phyloP scores from a whole-genome alignment of 306 rosid species.

The Astragalus glycyphyllos region DNA sequence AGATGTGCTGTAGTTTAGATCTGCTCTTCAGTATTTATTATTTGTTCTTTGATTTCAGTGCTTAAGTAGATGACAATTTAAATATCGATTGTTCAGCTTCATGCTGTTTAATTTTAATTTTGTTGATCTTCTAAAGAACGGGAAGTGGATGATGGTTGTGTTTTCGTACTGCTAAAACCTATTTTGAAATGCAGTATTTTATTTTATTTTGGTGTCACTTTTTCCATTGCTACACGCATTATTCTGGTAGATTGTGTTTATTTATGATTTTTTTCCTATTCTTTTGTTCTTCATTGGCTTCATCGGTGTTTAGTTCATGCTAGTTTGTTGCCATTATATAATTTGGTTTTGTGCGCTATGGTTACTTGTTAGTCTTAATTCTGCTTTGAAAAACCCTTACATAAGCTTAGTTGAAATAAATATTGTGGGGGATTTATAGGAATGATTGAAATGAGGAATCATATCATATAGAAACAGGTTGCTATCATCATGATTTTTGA shows the following conservation, averaged over 20 bases:
- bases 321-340: conserved; percentile 21
- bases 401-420: not conserved
- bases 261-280: not conserved
- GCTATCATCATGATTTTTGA: conserved; percentile 23
- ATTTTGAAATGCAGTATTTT: not conserved
- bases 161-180: conserved; percentile 6
- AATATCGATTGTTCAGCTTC: not conserved
- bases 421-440: conserved; percentile 24
- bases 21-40: not conserved
- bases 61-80: conserved; percentile 6
- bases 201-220: not conserved
- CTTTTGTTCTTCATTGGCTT: conserved; percentile 26
- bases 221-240: conserved; percentile 12
- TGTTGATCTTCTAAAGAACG: not conserved
- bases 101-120: conserved; percentile 29
- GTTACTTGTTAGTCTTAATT: not conserved
- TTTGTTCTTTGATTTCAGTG: conserved; percentile 13
- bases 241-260: not conserved
- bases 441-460: conserved; percentile 1
- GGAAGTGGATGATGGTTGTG: conserved; percentile 12
- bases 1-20: not conserved
- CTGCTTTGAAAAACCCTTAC: not conserved
- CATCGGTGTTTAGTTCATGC: conserved; percentile 18
- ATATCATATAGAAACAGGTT: not conserved
- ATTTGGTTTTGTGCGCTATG: not conserved